Evolutionary conservation across 1,139 yeast genomes (phyloP), one percentile per base, ranked within the genome.

Genomic region (Kazachstania sp.): DNA sequence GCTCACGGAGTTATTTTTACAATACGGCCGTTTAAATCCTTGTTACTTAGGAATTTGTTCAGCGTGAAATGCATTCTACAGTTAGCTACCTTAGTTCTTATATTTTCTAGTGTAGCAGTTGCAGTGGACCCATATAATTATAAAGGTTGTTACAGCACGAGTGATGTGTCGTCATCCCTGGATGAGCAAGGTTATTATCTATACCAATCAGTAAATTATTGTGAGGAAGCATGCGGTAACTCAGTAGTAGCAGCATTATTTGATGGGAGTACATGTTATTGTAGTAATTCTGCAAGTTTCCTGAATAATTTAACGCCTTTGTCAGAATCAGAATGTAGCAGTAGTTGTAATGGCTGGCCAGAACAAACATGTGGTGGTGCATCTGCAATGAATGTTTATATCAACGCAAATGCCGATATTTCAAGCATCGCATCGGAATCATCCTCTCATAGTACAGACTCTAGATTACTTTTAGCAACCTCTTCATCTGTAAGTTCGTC

Each of bases 351-450:
- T 39, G 90, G 88, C 6, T 83, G 75, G 63, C 74, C 74, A 2
- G 50, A 57, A 9, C 82, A 79, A 51, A 71, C 61, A 20, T 83
- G 92, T 66, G 92, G 92, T 55, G 86, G 86, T n/a, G 42, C 55
- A 40, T 65, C 64, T 20, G 76, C 74, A 53, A 73, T 74, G 55
- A 67, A 75, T 45, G 77, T 82, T 12, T 80, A 72, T 53, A 61
- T 67, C 4, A 55, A 57, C 35, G 59, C 59, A 13, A 37, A 37
- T 9, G 48, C 32, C 1, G 37, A 54, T 9, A 29, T 47, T 18
- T 20, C 55, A 15, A 32, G 52, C 4, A 6, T 38, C 16, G 28
- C 52, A 5, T 8, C 19, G 11, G 20, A 26, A 7, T 3, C 39
- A 15, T 20, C 47, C 7, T 23, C 44, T 23, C 31, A 44, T 11